phyloP scores from a whole-genome alignment of 2,329 filamentous ascomycete species.

The Thelonectria blattea region DNA sequence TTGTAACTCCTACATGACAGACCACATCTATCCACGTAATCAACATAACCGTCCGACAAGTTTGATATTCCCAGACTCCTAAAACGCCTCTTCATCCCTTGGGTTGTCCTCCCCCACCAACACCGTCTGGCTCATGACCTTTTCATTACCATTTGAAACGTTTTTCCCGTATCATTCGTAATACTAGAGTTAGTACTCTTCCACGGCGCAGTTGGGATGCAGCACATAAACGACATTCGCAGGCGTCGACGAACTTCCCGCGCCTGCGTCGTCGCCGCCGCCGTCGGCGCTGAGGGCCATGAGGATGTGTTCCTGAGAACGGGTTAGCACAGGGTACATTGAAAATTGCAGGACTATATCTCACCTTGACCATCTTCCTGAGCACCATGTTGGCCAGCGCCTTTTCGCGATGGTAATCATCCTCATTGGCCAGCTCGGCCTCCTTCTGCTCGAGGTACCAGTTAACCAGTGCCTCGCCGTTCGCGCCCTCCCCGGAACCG shows the following conservation, averaged over 20 bases:
- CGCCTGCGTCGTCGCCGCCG: conserved; percentile 55
- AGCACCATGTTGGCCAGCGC: conserved; percentile 81
- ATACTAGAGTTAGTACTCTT: conserved; percentile 56
- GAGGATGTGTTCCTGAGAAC: conserved; percentile 79
- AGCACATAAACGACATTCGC: conserved; percentile 76
- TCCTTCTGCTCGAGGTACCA: conserved; percentile 97
- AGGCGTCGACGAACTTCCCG: conserved; percentile 49
- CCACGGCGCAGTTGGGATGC: conserved; percentile 91
- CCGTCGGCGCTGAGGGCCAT: conserved; percentile 75
- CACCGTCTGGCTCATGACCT: conserved; percentile 10
- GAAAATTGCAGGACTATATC: neutral
- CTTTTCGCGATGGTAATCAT: conserved; percentile 79
- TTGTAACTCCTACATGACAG: neutral
- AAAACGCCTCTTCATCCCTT: conserved; percentile 9
- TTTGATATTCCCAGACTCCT: conserved; percentile 20
- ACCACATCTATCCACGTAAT: conserved; percentile 2
- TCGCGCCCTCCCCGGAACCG: conserved; percentile 78
- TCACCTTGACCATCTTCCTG: conserved; percentile 94
- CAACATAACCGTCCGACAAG: conserved; percentile 11
- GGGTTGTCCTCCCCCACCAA: neutral
- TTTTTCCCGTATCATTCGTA: too few species aligned
- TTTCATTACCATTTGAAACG: conserved; percentile 20
- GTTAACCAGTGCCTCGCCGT: conserved; percentile 78
- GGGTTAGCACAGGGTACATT: conserved; percentile 38
- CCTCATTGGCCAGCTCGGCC: conserved; percentile 77